Conservation (phyloP, 169 alveolate species). For the Hammondia hammondi region DNA sequence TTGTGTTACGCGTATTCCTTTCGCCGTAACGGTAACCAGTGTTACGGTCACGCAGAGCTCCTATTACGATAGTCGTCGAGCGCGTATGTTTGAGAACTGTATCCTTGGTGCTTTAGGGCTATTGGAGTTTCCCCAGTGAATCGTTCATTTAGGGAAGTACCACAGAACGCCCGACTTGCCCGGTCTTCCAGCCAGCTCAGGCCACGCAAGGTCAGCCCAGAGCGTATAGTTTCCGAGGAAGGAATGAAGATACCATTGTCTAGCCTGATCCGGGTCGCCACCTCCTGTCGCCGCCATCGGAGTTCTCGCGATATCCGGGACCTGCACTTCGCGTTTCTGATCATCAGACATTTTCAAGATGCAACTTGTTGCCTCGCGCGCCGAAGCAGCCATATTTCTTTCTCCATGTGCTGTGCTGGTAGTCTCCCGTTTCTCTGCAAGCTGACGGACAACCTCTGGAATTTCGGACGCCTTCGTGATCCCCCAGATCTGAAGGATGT, state of each 20-base stretch:
- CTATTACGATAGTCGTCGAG: no score
- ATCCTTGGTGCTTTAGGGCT: no score
- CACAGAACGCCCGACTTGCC: constrained; percentile 24
- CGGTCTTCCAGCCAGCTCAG: constrained; percentile 39
- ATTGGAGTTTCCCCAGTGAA: no score
- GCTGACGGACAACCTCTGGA: not conserved
- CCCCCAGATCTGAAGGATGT: not conserved
- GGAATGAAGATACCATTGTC: constrained; percentile 68
- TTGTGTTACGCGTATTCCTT: no score
- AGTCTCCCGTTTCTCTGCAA: not conserved
- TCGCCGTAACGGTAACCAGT: no score
- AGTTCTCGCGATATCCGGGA: not conserved
- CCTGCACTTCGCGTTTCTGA: constrained; percentile 35
- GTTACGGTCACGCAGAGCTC: no score
- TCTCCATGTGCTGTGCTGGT: not conserved
- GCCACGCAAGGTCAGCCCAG: constrained; percentile 67
- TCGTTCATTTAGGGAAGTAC: not conserved
- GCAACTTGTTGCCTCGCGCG: constrained; percentile 30
- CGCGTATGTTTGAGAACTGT: no score
- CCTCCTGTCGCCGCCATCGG: not conserved
- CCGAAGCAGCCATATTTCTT: not conserved
- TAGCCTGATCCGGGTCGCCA: constrained; percentile 65
- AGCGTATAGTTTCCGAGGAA: constrained; percentile 67
- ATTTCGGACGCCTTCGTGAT: not conserved
- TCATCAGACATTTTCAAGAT: constrained; percentile 32